Conservation (phyloP, 257 asterid genomes). For the Solanum paucissectum region DNA sequence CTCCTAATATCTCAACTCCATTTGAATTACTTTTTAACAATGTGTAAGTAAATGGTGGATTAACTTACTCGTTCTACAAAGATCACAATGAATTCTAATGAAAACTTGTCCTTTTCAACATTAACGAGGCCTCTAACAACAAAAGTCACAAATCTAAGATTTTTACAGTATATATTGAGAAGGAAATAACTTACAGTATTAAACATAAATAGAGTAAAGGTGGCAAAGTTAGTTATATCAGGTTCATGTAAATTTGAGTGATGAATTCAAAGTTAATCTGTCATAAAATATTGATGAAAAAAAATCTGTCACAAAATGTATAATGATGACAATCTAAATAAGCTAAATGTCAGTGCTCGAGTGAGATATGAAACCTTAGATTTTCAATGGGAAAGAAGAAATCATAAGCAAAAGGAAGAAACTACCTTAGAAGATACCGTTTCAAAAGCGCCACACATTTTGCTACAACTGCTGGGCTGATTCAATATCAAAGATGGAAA, state of each 20-base stretch:
- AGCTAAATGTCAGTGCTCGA: background rate
- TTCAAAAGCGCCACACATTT: slow-evolving; percentile 90
- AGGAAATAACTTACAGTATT: background rate
- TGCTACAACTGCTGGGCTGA: slow-evolving; percentile 99
- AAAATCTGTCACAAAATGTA: background rate
- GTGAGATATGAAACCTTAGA: background rate
- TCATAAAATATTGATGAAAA: background rate
- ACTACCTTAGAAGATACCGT: slow-evolving; percentile 83
- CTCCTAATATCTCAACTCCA: background rate
- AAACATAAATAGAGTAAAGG: background rate
- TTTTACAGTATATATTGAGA: background rate
- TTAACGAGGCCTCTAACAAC: background rate
- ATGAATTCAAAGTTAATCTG: background rate
- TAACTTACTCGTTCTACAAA: background rate
- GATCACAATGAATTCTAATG: background rate
- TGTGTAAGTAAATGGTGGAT: background rate
- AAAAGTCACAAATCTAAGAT: background rate
- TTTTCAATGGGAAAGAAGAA: background rate
- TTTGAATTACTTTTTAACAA: background rate
- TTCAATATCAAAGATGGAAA: slow-evolving; percentile 5
- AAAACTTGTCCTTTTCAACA: background rate
- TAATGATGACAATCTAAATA: background rate
- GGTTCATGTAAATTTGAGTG: background rate
- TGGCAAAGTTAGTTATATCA: background rate
- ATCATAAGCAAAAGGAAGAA: background rate